Evolutionary conservation across 495 filamentous ascomycete species (phyloP), one percentile per base, ranked within the genome.

Genomic region (Halenospora varia): DNA sequence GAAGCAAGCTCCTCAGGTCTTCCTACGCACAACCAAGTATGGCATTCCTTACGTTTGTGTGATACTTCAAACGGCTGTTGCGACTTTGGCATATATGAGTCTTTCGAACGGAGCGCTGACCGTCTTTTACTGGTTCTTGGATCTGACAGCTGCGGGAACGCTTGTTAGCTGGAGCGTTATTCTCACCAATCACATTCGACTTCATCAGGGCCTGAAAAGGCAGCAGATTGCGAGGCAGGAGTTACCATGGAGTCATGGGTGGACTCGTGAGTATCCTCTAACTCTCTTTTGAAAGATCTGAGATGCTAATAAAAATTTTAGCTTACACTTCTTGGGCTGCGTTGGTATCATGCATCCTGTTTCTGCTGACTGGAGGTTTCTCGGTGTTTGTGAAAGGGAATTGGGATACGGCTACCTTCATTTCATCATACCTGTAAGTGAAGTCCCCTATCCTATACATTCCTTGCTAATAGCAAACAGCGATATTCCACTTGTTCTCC

Each of bases 1-100:
- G 52, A 80, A 68, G 50, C 85, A 73, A 69, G 82, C 66, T 20
- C 83, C 84, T 0, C 77, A 73, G 18, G 49, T 80, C 18, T 82
- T 83, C 55, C 65, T 84, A 8, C 64, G 71, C 1, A 85, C 81
- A 0, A 83, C 76, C 19, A 75, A 70, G 15, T 82, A 79, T 70
- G 85, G 85, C 23, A 78, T 81, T 10, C 82, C 83, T 0, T 84
- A 80, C 48, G 71, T 79, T 62, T 82, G 79, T 59, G 77, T 82
- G 0, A 45, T 75, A 4, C 52, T 81, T 20, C 78, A 80, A 56
- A 67, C 75, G 0, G 65, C 64, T 11, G 82, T 82, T 61, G 80
- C 78, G 57, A 70, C 76, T 6, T 62, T 85, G 18, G 77, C 78
- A 24, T 85, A 80, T 54, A 77, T 85, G 74, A 78, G 73, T 51